Evolutionary conservation across 768 basidiomycete species (phyloP), one percentile per base, ranked within the genome.

Genomic region (Mrakia blollopis): DNA sequence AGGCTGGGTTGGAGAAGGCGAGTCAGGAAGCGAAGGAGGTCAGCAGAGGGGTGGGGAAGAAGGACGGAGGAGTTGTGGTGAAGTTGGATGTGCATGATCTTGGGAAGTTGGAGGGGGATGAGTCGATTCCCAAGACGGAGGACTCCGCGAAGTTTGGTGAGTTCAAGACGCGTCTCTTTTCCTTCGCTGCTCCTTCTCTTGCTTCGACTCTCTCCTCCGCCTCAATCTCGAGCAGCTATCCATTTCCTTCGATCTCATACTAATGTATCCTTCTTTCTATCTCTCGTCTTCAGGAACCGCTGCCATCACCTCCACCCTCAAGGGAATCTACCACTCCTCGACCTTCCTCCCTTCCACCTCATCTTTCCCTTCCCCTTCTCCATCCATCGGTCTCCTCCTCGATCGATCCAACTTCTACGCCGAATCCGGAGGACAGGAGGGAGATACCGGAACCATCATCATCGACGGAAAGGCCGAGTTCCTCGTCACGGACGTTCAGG

Each of bases 61-160:
- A 89, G 81, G 89, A 86, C 28, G 87, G 85, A 30, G 82, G 87
- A 9, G 83, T 80, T 13, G 79, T 79, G 2, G 89, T 98, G 81
- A 94, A 93, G 83, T 88, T 98, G 44, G 96, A 98, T 82, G 97
- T 98, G 13, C 95, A 99, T 82, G 94, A 97, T 82, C 87, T 98
- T 77, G 94, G 91, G 10, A 86, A 88, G 30, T 86, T 99, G 30
- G 95, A 98, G 84, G 89, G 89, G 82, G 89, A 93, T 79, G 83
- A 85, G 13, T 82, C 82, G 50, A 89, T 98, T 35, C 90, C 91
- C 9, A 96, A 98, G 86, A 98, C 97, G 0, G 91, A 98, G 79
- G 97, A 99, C 82, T 89, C 89, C 75, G 86, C 88, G 75, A 99
- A 98, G 86, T 99, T 92, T 83, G 87, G 96, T 95, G 83, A 83